Evolutionary conservation across 495 filamentous ascomycete species (phyloP), one percentile per base, ranked within the genome.

Genomic region (Bacidia gigantensis): DNA sequence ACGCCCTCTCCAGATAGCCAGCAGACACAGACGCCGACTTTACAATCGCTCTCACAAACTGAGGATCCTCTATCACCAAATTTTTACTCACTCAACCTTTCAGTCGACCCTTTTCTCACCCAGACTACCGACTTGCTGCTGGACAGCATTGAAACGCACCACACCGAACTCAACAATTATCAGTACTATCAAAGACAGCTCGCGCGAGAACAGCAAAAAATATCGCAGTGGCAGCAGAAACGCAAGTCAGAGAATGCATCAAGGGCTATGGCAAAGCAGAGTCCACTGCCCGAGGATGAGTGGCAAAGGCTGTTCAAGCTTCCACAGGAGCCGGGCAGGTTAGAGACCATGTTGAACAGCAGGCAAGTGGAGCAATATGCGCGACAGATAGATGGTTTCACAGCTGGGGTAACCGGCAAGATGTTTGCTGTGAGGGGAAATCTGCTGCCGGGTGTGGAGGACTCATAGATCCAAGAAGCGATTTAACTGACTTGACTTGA

Each of bases 271-370:
- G 83, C 89, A 55, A 97, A 97, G 76, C 88, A 95, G 69, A 69
- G 80, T 26, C 80, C 81, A 26, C 76, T 97, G 35, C 89, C 90
- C 17, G 92, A 98, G 72, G 90, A 96, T 62, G 93, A 98, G 70
- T 98, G 92, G 92, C 85, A 89, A 70, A 83, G 87, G 62, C 71
- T 97, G 60, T 98, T 96, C 77, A 98, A 98, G 78, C 77, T 97
- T 46, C 92, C 92, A 18, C 77, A 84, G 67, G 92, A 98, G 71
- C 92, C 92, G 49, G 89, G 83, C 66, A 75, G 93, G 53, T 70
- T 98, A 57, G 92, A 97, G 71, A 83, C 79, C 53, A 82, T 98
- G 75, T 72, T 98, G 61, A 95, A 95, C 64, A 86, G 84, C 49
- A 77, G 86, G 62, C 92, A 98, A 69, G 89, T 97, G 23, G 92